Evolutionary conservation across 257 asterid genomes (phyloP), one percentile per base, ranked within the genome.

Genomic region (Solanum neorickii): DNA sequence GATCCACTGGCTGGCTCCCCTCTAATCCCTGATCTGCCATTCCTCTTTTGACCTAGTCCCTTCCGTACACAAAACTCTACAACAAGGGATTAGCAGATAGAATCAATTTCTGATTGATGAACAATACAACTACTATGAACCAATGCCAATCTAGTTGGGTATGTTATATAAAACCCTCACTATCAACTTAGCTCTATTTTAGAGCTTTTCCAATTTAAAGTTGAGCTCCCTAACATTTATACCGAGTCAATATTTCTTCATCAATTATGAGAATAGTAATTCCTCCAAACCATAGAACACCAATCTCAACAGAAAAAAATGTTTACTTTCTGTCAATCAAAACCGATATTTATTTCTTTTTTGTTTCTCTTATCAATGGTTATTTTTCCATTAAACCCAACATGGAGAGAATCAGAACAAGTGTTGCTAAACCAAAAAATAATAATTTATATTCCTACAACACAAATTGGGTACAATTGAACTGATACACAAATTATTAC

Each of bases 11-110:
- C 86, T 93, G 98, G 88, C 83, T 93, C 84, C 96, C 98, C 87
- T 95, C 98, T 83, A 89, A 18, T 42, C 92, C 94, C 73, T 94
- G 94, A 91, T 94, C 98, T n/a, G 98, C 97, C 98, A 95, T 94
- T 80, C 49, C 87, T 87, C 87, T 87, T 82, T 74, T 29, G 20
- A 80, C 90, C 52, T 37, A 74, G 52, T 74, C 52, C 52, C 29
- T 74, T 83, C 73, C 16, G 65, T 78, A 27, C 66, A 14, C 27
- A 2, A 78, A 78, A 49, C 18, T 16, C 69, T 80, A 80, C 27
- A 47, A 29, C 39, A 29, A 47, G 69, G 85, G 59, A 80, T 80
- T 80, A 47, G 69, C 85, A 80, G 85, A 47, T 29, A 29, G 10
- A 27, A 80, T 80, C 18, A 80, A 80, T 47, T 44, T 80, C 68